Evolutionary conservation across 768 basidiomycete species (phyloP), one percentile per base, ranked within the genome.

Genomic region (Naematelia encephala): DNA sequence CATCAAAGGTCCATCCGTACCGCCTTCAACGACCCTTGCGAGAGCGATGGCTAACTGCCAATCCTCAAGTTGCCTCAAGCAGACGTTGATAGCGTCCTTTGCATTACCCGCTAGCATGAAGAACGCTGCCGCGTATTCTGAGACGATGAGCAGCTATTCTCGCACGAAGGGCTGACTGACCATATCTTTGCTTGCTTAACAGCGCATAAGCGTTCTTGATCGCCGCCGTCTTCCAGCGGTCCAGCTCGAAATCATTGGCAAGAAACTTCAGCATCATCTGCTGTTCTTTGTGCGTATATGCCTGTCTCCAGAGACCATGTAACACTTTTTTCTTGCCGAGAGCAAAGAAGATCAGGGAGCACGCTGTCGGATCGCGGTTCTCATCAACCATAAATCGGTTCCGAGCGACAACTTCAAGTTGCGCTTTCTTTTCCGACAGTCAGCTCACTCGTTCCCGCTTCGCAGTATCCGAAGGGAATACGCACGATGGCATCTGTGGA

Each of bases 101-200:
- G 94, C 78, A 44, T 86, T 85, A 22, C 86, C 87, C 5, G 91
- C 94, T 0, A 99, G 83, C 43, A 99, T 81, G 80, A 99, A 99
- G 79, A 99, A 99, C 0, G 92, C 93, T 0, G 92, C 92, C n/a
- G 96, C 93, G 71, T 97, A 98, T 73, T 91, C 96, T 97, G 72
- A 12, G n/a, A 19, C 56, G 16, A 22, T 27, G 12, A 44, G 47
- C 4, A 26, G 28, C 43, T 22, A 19, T 47, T 21, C 46, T 47
- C 5, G n/a, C 12, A 19, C 27, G 22, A 51, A 16, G 27, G n/a
- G 16, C 22, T 27, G 25, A 14, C 87, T 44, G 50, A 93, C 94
- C 91, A 71, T 89, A 97, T 26, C 96, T 84, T 59, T 87, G 89
- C 79, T 94, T 98, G 70, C 88, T 82, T 58, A 99, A 76, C 44